Base-by-base conservation (phyloP, 345 rosid genomes). In the Tarenaya hassleriana region DNA sequence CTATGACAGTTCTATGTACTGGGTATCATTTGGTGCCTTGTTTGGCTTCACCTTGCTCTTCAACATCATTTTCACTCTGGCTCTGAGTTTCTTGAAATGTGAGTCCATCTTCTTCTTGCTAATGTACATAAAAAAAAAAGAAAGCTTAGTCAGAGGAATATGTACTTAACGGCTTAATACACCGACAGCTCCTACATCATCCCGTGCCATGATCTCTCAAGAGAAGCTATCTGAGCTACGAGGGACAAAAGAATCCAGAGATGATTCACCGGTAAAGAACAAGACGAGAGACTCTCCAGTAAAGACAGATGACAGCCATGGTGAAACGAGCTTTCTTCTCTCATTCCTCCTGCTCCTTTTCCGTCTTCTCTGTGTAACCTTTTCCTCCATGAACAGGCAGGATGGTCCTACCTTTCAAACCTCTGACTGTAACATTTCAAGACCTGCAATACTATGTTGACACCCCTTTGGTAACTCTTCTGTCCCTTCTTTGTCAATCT, bases 371-470 rank as follows among this genome's bases (percentile, higher is more conserved):
- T 14, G 14, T 40, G 7, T 56, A 56, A 34, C 10, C 7, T 14
- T 34, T 37, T 37, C 7, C 6, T 3, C 1, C 4, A 46, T 47
- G 40, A 52, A 46, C 70, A 66, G 70, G 45, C 59, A 66, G 46
- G 1, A 87, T 84, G 90, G 73, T 82, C 47, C 67, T 88, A 64
- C 94, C 96, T 11, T 88, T 84, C 54, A 84, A 71, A 41, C 96
- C 88, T 1, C 72, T 79, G 38, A 84, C 86, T 21, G 74, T 88
- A 20, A 78, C 84, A 55, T 88, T 88, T 66, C 60, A 78, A 60
- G 75, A 78, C 47, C 74, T 84, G 46, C 79, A 72, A 45, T 84
- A 87, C 66, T 75, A 57, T 43, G 90, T 84, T 0, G 94, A 87
- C 37, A 77, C 80, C 73, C 94, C 96, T n/a, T 64, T 68, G 20